These are phyloP conservation scores for Phytophthora palmivora DNA, from an alignment of 352 stramenopile genomes.

Conservation along the genomic window DNA sequence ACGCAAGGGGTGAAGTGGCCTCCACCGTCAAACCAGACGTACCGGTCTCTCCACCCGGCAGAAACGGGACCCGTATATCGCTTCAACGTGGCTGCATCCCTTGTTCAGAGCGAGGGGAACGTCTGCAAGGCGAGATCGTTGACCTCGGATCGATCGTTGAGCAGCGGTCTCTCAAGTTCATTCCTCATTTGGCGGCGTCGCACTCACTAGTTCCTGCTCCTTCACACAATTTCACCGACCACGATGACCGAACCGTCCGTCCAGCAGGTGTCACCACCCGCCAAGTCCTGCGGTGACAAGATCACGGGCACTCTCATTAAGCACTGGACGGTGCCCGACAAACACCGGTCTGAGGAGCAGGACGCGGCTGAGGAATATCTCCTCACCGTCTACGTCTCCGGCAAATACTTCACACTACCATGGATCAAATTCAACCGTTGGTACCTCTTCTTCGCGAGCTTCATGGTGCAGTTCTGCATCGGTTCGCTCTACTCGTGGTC, in stretches of 20 bases:
- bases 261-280: constrained; percentile 25
- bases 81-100: constrained; percentile 30
- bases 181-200: constrained; percentile 35
- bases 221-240: neutral
- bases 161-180: too few species aligned
- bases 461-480: constrained; percentile 78
- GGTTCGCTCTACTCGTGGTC: constrained; percentile 81
- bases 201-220: constrained; percentile 18
- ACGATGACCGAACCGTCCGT: constrained; percentile 40
- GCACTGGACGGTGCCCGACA: constrained; percentile 66
- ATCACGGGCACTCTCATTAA: constrained; percentile 34
- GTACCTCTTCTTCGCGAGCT: constrained; percentile 68
- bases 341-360: constrained; percentile 55
- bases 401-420: constrained; percentile 54
- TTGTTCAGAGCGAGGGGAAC: neutral
- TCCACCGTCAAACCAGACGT: constrained; percentile 21
- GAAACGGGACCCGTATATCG: constrained; percentile 29
- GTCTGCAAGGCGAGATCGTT: too few species aligned
- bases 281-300: constrained; percentile 41
- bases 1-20: constrained; percentile 14
- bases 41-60: constrained; percentile 16
- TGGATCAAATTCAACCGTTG: constrained; percentile 65
- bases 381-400: constrained; percentile 55
- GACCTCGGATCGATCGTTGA: too few species aligned
- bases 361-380: constrained; percentile 64